Percentiles rank a stretch among this genome's conserved stretches.
Evolutionary conservation across 164 flowering plant genomes (phyloP).

Genomic region (Magnolia kwangsiensis): DNA sequence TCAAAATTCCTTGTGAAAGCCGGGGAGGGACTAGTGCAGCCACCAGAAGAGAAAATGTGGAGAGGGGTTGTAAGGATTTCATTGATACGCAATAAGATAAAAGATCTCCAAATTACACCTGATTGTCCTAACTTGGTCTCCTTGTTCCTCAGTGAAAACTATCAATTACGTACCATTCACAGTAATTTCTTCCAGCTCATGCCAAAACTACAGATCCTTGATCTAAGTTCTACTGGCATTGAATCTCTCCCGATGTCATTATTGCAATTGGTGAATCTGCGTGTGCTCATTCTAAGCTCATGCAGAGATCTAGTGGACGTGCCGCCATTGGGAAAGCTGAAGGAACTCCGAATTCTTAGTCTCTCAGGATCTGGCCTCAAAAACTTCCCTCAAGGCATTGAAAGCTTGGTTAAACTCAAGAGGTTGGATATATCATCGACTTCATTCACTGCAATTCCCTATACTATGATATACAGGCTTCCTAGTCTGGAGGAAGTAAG

Average conservation of each 20-base stretch:
- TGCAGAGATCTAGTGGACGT: too few relatives aligned
- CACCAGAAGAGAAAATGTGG: slow-evolving; percentile 9
- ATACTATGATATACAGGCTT: too few relatives aligned
- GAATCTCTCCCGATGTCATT: slow-evolving; percentile 3
- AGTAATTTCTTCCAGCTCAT: slow-evolving; percentile 20
- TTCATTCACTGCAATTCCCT: too few relatives aligned
- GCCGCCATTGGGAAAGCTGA: too few relatives aligned
- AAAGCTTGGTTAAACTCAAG: too few relatives aligned
- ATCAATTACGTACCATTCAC: too few relatives aligned
- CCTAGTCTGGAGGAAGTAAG: too few relatives aligned
- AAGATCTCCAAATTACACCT: slow-evolving; percentile 6
- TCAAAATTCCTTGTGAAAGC: slow-evolving; percentile 8
- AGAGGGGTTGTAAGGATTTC: slow-evolving; percentile 8
- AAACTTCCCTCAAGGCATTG: too few relatives aligned
- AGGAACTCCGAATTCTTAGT: background rate
- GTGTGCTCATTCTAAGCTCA: too few relatives aligned
- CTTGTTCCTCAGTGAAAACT: slow-evolving; percentile 14
- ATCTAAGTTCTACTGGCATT: slow-evolving; percentile 12
- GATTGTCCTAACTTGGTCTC: slow-evolving; percentile 15
- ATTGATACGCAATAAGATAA: slow-evolving; percentile 13
- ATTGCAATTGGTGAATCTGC: slow-evolving; percentile 4
- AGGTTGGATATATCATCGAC: too few relatives aligned
- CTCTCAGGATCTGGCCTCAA: slow-evolving; percentile 1
- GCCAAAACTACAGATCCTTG: slow-evolving; percentile 21
- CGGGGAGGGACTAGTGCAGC: slow-evolving; percentile 11